Percentiles rank a stretch among this genome's conserved stretches.
These are phyloP conservation scores for Hyphodiscus sp. DNA, from an alignment of 2,329 filamentous ascomycete species.

Conservation along the genomic window DNA sequence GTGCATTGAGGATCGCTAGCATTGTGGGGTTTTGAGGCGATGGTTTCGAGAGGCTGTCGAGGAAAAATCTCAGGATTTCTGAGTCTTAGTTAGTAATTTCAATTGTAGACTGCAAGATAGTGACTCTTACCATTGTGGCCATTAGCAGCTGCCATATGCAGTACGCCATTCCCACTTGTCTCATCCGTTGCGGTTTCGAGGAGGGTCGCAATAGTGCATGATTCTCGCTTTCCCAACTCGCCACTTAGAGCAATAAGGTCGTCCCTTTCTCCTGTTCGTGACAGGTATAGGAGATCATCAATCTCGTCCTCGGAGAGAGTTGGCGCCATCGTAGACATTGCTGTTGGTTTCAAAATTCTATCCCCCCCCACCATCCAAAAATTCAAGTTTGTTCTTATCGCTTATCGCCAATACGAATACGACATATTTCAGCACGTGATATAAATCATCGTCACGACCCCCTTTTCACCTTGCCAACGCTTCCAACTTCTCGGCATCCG, in stretches of 20 bases:
- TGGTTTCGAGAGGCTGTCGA: constrained; percentile 34
- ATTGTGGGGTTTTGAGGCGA: constrained; percentile 25
- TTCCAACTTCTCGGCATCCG: neutral
- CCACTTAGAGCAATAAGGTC: constrained; percentile 58
- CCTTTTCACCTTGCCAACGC: neutral
- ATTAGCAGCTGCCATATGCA: constrained; percentile 93
- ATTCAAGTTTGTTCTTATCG: neutral
- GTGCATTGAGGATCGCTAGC: constrained; percentile 53
- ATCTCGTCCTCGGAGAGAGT: constrained; percentile 69
- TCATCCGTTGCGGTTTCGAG: constrained; percentile 65
- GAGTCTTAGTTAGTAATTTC: neutral
- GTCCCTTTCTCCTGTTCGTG: constrained; percentile 67
- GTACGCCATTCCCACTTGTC: constrained; percentile 66
- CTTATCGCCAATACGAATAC: neutral
- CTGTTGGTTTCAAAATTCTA: neutral
- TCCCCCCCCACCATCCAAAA: neutral
- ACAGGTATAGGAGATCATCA: constrained; percentile 86
- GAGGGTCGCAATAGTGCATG: constrained; percentile 52
- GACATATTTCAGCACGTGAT: too few relatives aligned
- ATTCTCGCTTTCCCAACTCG: constrained; percentile 55
- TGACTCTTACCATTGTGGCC: constrained; percentile 63
- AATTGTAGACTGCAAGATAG: neutral
- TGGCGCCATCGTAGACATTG: constrained; percentile 21
- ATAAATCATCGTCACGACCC: too few relatives aligned
- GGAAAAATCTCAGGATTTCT: constrained; percentile 41